Conservation (phyloP, 768 basidiomycete genomes). For the Suillus ampliporus region DNA sequence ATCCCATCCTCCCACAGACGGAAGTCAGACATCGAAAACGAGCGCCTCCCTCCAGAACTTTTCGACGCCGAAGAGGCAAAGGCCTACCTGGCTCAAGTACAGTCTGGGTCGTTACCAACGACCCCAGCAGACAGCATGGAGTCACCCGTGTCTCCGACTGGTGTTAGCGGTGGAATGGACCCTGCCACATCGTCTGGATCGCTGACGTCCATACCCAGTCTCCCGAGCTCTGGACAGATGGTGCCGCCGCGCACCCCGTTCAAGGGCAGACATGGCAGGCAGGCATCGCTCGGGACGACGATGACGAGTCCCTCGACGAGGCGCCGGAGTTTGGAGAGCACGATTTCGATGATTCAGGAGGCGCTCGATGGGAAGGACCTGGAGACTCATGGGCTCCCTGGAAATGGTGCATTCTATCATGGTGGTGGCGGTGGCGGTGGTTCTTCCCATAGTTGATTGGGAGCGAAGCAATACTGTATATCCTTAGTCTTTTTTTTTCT, state of each 20-base stretch:
- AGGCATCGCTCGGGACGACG: constrained; percentile 85
- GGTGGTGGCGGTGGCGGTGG: constrained; percentile 13
- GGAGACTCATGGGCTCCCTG: constrained; percentile 33
- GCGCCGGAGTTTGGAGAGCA: constrained; percentile 91
- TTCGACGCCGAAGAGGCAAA: constrained; percentile 81
- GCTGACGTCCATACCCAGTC: constrained; percentile 31
- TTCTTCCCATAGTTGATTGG: constrained; percentile 4
- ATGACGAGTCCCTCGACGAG: constrained; percentile 90
- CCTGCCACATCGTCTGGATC: constrained; percentile 27
- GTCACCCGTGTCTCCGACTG: constrained; percentile 51
- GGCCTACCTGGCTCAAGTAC: constrained; percentile 52
- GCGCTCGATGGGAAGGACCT: constrained; percentile 79
- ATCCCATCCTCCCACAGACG: constrained; percentile 57
- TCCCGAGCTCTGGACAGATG: constrained; percentile 24
- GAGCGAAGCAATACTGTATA: constrained; percentile 4
- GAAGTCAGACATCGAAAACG: constrained; percentile 98
- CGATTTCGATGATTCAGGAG: constrained; percentile 93
- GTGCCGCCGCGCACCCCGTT: constrained; percentile 47
- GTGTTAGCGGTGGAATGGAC: constrained; percentile 48
- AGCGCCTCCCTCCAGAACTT: constrained; percentile 94
- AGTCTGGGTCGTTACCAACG: constrained; percentile 51
- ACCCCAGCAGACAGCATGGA: constrained; percentile 53
- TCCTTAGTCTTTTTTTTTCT: neutral
- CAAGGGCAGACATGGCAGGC: constrained; percentile 61
- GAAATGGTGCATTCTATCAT: constrained; percentile 26